Conservation (phyloP, 2,329 filamentous ascomycete species). For the Colletotrichum siamense region DNA sequence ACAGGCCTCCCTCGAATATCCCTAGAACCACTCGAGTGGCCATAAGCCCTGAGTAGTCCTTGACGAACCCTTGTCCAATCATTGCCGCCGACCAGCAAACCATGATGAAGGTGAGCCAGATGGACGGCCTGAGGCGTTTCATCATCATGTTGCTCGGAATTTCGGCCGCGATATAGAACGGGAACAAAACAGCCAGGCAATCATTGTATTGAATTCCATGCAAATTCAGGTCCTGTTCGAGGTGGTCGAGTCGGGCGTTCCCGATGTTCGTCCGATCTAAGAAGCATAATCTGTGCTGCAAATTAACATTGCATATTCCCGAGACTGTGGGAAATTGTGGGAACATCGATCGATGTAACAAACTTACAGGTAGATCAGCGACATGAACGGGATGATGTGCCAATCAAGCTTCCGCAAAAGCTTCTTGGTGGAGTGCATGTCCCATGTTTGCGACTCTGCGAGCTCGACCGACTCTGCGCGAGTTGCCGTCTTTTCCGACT, state of each 20-base stretch:
- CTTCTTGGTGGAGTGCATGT: conserved; percentile 36
- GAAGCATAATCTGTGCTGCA: conserved; percentile 34
- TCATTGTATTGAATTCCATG: conserved; percentile 22
- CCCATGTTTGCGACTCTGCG: conserved; percentile 25
- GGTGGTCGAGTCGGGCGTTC: conserved; percentile 20
- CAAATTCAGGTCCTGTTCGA: conserved; percentile 19
- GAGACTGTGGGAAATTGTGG: not conserved
- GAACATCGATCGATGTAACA: not conserved
- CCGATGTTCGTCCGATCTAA: conserved; percentile 23
- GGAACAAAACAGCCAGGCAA: conserved; percentile 26
- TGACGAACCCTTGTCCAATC: conserved; percentile 26
- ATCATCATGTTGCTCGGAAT: conserved; percentile 29
- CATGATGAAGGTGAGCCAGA: conserved; percentile 26
- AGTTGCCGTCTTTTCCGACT: conserved; percentile 4
- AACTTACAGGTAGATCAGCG: conserved; percentile 54
- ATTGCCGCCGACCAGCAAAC: conserved; percentile 28
- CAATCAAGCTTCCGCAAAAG: conserved; percentile 54
- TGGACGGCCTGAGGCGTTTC: conserved; percentile 24
- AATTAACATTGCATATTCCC: conserved; percentile 38
- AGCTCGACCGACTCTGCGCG: conserved; percentile 4
- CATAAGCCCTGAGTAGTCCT: conserved; percentile 25
- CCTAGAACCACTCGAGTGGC: conserved; percentile 27
- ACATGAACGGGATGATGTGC: conserved; percentile 59
- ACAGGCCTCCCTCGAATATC: conserved; percentile 45
- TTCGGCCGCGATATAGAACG: conserved; percentile 27